A percentile compares a stretch with the other conserved stretches of the same genome.
Conservation (phyloP, 768 basidiomycete genomes). For the Psilocybe cyanescens region DNA sequence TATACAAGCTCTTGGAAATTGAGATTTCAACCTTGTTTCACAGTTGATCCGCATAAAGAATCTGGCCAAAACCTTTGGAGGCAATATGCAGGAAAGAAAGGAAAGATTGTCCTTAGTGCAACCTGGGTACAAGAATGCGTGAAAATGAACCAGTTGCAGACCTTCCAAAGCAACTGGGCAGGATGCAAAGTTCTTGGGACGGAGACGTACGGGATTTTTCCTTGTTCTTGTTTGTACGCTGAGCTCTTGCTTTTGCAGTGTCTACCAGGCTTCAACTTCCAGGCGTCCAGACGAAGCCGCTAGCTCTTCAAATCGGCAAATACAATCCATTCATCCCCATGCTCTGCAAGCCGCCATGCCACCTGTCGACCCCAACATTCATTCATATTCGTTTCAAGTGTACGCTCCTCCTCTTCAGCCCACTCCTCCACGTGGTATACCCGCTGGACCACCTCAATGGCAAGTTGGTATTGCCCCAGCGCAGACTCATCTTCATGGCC, state of each 20-base stretch:
- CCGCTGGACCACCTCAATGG: slow-evolving; percentile 66
- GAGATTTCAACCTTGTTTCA: background rate
- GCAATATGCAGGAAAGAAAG: slow-evolving; percentile 80
- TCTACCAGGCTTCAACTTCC: slow-evolving; percentile 13
- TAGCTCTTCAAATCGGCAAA: slow-evolving; percentile 8
- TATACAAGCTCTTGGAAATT: background rate
- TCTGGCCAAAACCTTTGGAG: slow-evolving; percentile 84
- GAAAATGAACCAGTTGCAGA: slow-evolving; percentile 68
- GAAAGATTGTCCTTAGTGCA: slow-evolving; percentile 73
- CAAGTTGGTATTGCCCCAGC: slow-evolving; percentile 68
- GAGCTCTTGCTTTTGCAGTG: background rate
- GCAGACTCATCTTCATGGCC: slow-evolving; percentile 60
- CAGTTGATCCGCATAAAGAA: slow-evolving; percentile 79
- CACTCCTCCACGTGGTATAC: slow-evolving; percentile 44
- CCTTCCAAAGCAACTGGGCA: slow-evolving; percentile 77
- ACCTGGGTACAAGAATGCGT: slow-evolving; percentile 83
- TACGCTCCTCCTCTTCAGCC: slow-evolving; percentile 38
- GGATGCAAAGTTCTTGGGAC: slow-evolving; percentile 80
- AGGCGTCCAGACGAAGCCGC: slow-evolving; percentile 13
- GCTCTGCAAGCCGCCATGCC: slow-evolving; percentile 29
- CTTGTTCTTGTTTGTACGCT: background rate
- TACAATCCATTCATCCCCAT: slow-evolving; percentile 24
- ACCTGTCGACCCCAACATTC: slow-evolving; percentile 32
- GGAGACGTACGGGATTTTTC: slow-evolving; percentile 58
- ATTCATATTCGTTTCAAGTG: slow-evolving; percentile 44